Conservation (phyloP, 202 grass and related monocot species). For the Setaria viridis region DNA sequence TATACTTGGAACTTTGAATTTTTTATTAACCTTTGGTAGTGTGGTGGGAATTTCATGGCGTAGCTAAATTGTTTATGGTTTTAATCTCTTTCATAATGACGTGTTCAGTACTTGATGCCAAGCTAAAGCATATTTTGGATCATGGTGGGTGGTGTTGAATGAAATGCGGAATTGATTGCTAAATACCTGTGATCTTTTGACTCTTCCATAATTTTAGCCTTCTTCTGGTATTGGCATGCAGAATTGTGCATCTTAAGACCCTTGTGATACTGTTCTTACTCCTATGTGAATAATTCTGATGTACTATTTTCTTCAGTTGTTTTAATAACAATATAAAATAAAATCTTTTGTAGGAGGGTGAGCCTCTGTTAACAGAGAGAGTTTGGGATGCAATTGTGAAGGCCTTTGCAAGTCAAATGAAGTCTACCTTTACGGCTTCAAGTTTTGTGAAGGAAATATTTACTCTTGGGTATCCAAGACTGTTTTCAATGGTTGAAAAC, state of each 20-base stretch:
- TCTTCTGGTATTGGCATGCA: neutral
- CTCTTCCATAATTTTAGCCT: neutral
- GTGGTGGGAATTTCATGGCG: neutral
- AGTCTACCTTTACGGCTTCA: conserved; percentile 86
- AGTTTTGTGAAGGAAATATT: conserved; percentile 99
- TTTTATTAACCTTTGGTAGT: neutral
- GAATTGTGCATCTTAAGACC: neutral
- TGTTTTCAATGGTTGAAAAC: conserved; percentile 96
- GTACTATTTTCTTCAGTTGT: conserved; percentile 24
- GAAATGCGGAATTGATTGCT: neutral
- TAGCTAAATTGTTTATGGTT: conserved; percentile 5
- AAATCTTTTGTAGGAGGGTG: conserved; percentile 78
- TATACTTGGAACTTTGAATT: neutral
- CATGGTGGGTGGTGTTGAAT: conserved; percentile 15
- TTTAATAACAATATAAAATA: conserved; percentile 20
- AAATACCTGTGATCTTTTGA: conserved; percentile 25
- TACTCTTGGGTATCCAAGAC: conserved; percentile 90
- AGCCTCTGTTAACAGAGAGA: conserved; percentile 92
- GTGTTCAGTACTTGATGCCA: neutral
- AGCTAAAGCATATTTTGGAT: conserved; percentile 25
- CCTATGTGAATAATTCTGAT: conserved; percentile 6
- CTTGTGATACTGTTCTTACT: neutral
- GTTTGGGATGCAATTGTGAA: conserved; percentile 99
- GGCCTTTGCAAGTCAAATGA: conserved; percentile 94
- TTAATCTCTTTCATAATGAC: neutral